Evolutionary conservation across 352 stramenopile genomes (phyloP).

Genomic region (Phytophthora vignae): DNA sequence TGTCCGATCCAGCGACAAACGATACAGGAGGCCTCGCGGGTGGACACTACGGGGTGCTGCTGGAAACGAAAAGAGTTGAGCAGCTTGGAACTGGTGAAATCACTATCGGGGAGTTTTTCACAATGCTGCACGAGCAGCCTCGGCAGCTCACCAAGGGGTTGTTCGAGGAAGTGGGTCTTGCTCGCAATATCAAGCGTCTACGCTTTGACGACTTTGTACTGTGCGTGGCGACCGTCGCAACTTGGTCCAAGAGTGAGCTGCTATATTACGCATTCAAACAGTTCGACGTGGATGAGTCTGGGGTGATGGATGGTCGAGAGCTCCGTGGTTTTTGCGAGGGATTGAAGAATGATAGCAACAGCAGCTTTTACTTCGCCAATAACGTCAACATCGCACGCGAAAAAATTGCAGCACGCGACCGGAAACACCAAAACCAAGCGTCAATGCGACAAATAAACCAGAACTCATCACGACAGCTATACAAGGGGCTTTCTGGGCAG

Average conservation of each 20-base stretch:
- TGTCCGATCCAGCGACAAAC: neutral
- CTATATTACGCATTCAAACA: constrained; percentile 74
- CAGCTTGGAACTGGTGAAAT: constrained; percentile 56
- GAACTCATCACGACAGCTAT: neutral
- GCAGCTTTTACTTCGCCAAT: constrained; percentile 72
- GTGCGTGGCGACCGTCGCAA: constrained; percentile 59
- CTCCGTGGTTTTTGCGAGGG: constrained; percentile 63
- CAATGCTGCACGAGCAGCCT: constrained; percentile 60
- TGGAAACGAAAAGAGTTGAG: constrained; percentile 60
- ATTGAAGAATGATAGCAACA: constrained; percentile 56
- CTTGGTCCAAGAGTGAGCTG: constrained; percentile 58
- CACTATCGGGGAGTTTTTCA: constrained; percentile 70
- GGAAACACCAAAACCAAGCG: constrained; percentile 4
- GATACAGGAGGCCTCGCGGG: constrained; percentile 39
- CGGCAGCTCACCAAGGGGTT: constrained; percentile 63
- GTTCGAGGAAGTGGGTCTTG: constrained; percentile 54
- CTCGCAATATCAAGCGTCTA: constrained; percentile 35
- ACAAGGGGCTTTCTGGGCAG: neutral
- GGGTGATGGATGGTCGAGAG: constrained; percentile 66
- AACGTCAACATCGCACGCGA: constrained; percentile 69
- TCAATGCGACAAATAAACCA: neutral
- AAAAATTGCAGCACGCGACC: constrained; percentile 44
- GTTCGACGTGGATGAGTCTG: constrained; percentile 72
- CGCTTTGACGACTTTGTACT: constrained; percentile 74
- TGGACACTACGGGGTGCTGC: constrained; percentile 54